Evolutionary conservation across 768 basidiomycete genomes (phyloP).

Genomic region (Mycena kentingensis): DNA sequence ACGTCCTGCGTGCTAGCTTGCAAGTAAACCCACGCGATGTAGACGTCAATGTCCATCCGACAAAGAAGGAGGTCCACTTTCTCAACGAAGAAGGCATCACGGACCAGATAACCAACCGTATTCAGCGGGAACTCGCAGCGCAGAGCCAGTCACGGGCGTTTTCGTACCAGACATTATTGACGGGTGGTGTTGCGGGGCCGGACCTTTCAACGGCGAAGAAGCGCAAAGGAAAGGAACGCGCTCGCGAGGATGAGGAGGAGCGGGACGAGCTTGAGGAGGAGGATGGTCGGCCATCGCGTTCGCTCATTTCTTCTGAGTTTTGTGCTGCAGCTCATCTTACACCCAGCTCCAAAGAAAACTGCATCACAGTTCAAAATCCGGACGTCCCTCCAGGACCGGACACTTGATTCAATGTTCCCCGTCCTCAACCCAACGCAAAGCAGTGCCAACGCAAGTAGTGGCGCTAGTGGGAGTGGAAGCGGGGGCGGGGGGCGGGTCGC

Average conservation of each 20-base stretch:
- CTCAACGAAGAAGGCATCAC: constrained; percentile 87
- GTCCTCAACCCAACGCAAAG: constrained; percentile 56
- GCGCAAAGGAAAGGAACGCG: constrained; percentile 44
- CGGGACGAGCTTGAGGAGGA: constrained; percentile 32
- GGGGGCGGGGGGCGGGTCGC: too few species aligned
- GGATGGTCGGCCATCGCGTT: constrained; percentile 6
- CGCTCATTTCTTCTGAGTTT: background rate
- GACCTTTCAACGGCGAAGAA: too few species aligned
- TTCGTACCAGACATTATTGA: constrained; percentile 79
- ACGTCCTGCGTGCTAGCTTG: constrained; percentile 48
- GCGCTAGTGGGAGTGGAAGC: too few species aligned
- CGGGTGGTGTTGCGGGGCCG: too few species aligned
- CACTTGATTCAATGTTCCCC: constrained; percentile 94
- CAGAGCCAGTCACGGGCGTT: constrained; percentile 69
- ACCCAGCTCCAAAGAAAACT: constrained; percentile 50
- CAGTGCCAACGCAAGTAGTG: too few species aligned
- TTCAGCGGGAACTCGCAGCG: constrained; percentile 65
- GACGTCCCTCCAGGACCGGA: constrained; percentile 83
- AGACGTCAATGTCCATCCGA: constrained; percentile 98
- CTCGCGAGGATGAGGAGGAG: constrained; percentile 26
- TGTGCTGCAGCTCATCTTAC: constrained; percentile 4
- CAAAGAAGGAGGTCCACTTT: constrained; percentile 96
- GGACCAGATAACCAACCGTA: constrained; percentile 68
- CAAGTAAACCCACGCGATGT: constrained; percentile 84
- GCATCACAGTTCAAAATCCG: constrained; percentile 90